phyloP scores from a whole-genome alignment of 805 yeast species.

The Saccharomycopsis sp. region DNA sequence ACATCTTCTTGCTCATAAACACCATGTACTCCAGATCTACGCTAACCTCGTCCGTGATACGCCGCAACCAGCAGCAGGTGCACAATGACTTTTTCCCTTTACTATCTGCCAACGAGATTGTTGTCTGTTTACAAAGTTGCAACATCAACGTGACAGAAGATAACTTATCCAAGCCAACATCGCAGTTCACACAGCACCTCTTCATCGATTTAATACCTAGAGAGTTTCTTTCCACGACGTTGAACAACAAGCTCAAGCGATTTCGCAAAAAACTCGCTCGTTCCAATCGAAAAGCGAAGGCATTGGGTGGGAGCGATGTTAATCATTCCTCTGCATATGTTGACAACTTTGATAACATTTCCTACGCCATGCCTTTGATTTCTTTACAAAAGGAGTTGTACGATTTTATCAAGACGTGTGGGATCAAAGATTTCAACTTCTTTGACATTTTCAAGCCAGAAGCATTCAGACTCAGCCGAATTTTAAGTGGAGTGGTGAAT shows the following conservation, averaged over 20 bases:
- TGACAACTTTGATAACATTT: conserved; percentile 28
- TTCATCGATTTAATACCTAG: conserved; percentile 19
- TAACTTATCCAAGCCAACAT: conserved; percentile 46
- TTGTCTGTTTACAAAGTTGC: conserved; percentile 50
- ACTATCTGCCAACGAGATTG: conserved; percentile 50
- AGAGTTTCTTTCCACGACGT: conserved; percentile 43
- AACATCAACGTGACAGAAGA: conserved; percentile 56
- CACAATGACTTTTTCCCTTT: conserved; percentile 46
- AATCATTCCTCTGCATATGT: neutral
- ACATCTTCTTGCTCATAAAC: no score
- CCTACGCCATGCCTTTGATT: conserved; percentile 39
- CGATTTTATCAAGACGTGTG: conserved; percentile 60
- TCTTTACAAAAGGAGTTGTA: conserved; percentile 52
- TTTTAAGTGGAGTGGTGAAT: conserved; percentile 76
- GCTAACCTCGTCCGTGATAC: conserved; percentile 4
- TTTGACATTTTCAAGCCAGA: conserved; percentile 75
- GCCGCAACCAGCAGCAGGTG: conserved; percentile 11
- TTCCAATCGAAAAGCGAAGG: no score
- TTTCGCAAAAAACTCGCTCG: conserved; percentile 32
- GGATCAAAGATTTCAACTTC: conserved; percentile 67
- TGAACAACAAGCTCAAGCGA: conserved; percentile 52
- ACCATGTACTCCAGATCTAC: conserved; percentile 7
- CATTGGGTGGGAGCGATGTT: no score
- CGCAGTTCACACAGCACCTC: conserved; percentile 24
- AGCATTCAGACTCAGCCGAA: conserved; percentile 48